Evolutionary conservation across 768 basidiomycete genomes (phyloP).

Genomic region (Tulasnella sp.): DNA sequence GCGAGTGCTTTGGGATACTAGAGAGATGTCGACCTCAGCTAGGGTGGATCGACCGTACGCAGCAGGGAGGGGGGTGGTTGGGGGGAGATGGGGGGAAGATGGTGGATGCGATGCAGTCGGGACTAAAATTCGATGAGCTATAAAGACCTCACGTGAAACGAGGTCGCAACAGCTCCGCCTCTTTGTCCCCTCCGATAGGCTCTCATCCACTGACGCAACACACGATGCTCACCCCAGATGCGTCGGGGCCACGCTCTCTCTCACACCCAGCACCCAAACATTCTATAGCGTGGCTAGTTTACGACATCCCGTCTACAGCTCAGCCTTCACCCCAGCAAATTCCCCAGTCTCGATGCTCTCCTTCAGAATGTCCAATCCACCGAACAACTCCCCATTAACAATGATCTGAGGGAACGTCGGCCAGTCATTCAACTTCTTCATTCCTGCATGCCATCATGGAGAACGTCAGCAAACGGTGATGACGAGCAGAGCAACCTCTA

Average conservation of each 20-base stretch:
- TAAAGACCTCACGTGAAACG: conserved; percentile 1
- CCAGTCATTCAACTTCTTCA: conserved; percentile 79
- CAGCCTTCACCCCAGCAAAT: conserved; percentile 46
- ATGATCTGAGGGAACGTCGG: conserved; percentile 86
- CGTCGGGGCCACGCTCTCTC: not conserved
- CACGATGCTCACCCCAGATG: not conserved
- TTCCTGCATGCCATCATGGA: conserved; percentile 33
- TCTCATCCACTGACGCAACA: not conserved
- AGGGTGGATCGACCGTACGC: conserved; percentile 5
- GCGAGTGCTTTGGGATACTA: not conserved
- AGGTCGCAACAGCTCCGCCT: not conserved
- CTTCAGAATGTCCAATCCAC: conserved; percentile 88
- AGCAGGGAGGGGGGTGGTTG: too few relatives aligned
- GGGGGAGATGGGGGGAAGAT: not conserved
- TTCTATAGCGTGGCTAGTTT: not conserved
- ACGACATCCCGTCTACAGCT: conserved; percentile 1
- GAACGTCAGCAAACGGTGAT: not conserved
- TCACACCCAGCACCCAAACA: not conserved
- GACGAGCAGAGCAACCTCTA: not conserved
- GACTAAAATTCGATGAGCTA: not conserved
- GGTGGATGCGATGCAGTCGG: not conserved
- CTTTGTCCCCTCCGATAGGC: not conserved
- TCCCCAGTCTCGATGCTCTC: conserved; percentile 85
- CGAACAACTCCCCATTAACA: conserved; percentile 85
- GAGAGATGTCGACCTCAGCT: not conserved